Conservation (phyloP, 208 protist genomes). For the Trichomonas vaginalis region DNA sequence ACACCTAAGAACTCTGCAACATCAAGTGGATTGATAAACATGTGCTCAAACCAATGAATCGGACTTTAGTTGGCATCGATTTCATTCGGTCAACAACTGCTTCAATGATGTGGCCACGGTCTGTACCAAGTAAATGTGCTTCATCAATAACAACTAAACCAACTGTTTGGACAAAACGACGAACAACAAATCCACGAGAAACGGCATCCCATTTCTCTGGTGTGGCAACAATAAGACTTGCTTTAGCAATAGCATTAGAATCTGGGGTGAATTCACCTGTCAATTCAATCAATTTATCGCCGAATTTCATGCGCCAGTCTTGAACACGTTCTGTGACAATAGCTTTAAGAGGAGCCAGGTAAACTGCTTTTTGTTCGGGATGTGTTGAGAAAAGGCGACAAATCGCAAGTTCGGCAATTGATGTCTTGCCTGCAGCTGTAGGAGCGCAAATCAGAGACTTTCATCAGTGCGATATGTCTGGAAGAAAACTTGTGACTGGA, state of each 20-base stretch:
- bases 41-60: slow-evolving; percentile 93
- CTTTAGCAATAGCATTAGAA: slow-evolving; percentile 26
- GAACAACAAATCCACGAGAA: slow-evolving; percentile 78
- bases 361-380: slow-evolving; percentile 60
- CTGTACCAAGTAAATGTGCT: slow-evolving; percentile 93
- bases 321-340: slow-evolving; percentile 90
- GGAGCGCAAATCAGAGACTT: slow-evolving; percentile 92
- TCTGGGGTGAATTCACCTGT: slow-evolving; percentile 59
- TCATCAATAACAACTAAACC: slow-evolving; percentile 89
- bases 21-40: slow-evolving; percentile 88
- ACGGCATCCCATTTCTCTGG: slow-evolving; percentile 99
- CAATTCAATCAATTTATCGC: slow-evolving; percentile 75
- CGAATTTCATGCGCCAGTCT: slow-evolving; percentile 80
- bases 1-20: slow-evolving; percentile 93
- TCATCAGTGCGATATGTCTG: slow-evolving; percentile 77
- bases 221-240: slow-evolving; percentile 90
- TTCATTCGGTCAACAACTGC: slow-evolving; percentile 89
- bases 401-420: slow-evolving; percentile 90
- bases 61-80: slow-evolving; percentile 75
- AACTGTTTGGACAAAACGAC: slow-evolving; percentile 55
- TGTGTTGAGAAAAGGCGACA: slow-evolving; percentile 68
- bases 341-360: slow-evolving; percentile 97
- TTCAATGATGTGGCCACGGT: slow-evolving; percentile 94
- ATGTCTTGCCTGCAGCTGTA: slow-evolving; percentile 88
- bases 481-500: slow-evolving; percentile 76